Base-by-base conservation (phyloP, 1,284 basidiomycete genomes). In the Ustilago curta region DNA sequence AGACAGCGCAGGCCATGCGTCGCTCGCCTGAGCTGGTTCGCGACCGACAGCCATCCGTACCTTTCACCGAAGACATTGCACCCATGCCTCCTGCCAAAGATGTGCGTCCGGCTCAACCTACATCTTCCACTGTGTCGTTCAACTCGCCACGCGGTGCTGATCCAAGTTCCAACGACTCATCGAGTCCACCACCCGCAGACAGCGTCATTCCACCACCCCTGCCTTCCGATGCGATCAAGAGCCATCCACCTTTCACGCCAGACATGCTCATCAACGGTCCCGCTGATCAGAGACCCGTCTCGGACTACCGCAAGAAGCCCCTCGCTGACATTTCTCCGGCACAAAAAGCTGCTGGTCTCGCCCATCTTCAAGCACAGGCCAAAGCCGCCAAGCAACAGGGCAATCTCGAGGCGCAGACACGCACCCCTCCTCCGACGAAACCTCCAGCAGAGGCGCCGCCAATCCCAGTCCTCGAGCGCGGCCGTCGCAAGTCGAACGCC, bases 251-350 rank as follows among this genome's bases (percentile, higher is more conserved):
- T 9, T 51, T 66, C 3, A 51, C 51, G 2, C 27, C 62, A 3
- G 55, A 64, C 18, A 56, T 67, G 64, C 56, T 72, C 31, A 45
- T 68, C 29, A 60, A 72, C 25, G 60, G 60, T 3, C 59, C 66
- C n/a, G 49, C 69, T 9, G 69, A 64, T 35, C 75, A 70, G 18
- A 60, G 40, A 42, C 79, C 79, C 7, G 77, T 81, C 37, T 73
- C 77, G 4, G 79, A 81, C 58, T 79, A 73, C 57, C 77, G 79
- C 50, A 66, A 61, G 49, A 72, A 64, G 60, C 79, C 79, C 0
- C 54, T 81, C 11, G 79, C 72, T 35, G 44, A 71, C 45, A 68
- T 79, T 50, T 64, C 60, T 35, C 72, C 77, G 3, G 70, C 69
- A 6, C 61, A 64, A 14, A 74, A 77, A 39, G 70, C 77, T 12